phyloP scores from a whole-genome alignment of 2,329 filamentous ascomycete genomes.

The Sarocladiaceae sp. region DNA sequence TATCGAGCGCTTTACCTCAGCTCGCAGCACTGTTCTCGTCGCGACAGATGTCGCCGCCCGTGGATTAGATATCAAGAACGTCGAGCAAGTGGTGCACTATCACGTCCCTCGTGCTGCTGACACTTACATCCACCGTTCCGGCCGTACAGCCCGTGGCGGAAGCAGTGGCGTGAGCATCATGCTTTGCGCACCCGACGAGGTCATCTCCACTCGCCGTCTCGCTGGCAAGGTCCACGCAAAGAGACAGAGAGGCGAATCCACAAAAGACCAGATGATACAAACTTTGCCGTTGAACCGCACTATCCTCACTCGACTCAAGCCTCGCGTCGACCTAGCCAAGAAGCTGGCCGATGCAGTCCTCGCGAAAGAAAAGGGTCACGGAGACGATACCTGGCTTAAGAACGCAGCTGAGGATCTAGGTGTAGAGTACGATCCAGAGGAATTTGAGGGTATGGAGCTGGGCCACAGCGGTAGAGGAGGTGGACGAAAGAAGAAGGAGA shows the following conservation, averaged over 20 bases:
- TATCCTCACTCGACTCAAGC: slow-evolving; percentile 70
- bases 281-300: slow-evolving; percentile 81
- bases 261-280: slow-evolving; percentile 64
- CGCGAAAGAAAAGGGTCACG: slow-evolving; percentile 81
- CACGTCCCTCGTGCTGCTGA: slow-evolving; percentile 90
- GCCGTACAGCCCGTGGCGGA: slow-evolving; percentile 83
- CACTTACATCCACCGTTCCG: slow-evolving; percentile 91
- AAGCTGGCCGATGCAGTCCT: slow-evolving; percentile 76
- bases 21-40: slow-evolving; percentile 65
- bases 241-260: slow-evolving; percentile 37
- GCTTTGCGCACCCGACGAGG: slow-evolving; percentile 88
- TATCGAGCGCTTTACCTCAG: slow-evolving; percentile 69
- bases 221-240: slow-evolving; percentile 81
- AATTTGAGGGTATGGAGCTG: slow-evolving; percentile 77
- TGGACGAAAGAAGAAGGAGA: slow-evolving; percentile 70
- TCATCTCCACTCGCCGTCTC: slow-evolving; percentile 75
- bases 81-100: slow-evolving; percentile 91
- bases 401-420: slow-evolving; percentile 87
- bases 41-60: slow-evolving; percentile 92
- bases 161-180: slow-evolving; percentile 77
- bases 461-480: slow-evolving; percentile 65
- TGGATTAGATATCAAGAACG: slow-evolving; percentile 86
- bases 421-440: slow-evolving; percentile 88
- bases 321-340: slow-evolving; percentile 77
- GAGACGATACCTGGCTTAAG: slow-evolving; percentile 80